Evolutionary conservation across 2,329 filamentous ascomycete species (phyloP).

Genomic region (Diaporthe australafricana): DNA sequence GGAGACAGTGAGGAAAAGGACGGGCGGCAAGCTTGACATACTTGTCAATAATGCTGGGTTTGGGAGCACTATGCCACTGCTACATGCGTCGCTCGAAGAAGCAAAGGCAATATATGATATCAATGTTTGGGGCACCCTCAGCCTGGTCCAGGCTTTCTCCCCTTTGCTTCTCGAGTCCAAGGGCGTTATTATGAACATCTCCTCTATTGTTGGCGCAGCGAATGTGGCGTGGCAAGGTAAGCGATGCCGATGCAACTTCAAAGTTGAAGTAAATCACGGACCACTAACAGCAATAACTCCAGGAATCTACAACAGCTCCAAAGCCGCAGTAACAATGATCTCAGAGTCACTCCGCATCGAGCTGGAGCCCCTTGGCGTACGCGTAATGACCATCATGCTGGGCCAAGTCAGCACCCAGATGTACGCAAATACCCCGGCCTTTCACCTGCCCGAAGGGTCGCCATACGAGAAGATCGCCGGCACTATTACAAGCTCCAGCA

Average conservation of each 20-base stretch:
- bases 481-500: not conserved
- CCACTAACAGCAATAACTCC: not conserved
- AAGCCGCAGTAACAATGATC: slow-evolving; percentile 41
- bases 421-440: slow-evolving; percentile 12
- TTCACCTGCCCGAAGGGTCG: slow-evolving; percentile 26
- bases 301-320: slow-evolving; percentile 44
- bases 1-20: slow-evolving; percentile 38
- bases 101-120: slow-evolving; percentile 53
- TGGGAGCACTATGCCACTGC: slow-evolving; percentile 46
- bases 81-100: slow-evolving; percentile 50
- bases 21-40: slow-evolving; percentile 49
- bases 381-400: slow-evolving; percentile 41
- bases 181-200: slow-evolving; percentile 66
- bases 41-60: slow-evolving; percentile 56
- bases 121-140: slow-evolving; percentile 53
- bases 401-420: slow-evolving; percentile 18
- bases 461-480: slow-evolving; percentile 18
- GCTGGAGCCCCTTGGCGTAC: slow-evolving; percentile 44
- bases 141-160: not conserved
- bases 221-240: slow-evolving; percentile 17
- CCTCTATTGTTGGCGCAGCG: slow-evolving; percentile 53
- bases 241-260: not conserved
- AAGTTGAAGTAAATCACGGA: not conserved
- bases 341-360: slow-evolving; percentile 44
- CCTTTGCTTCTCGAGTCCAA: slow-evolving; percentile 53